These are phyloP conservation scores for Leishmania arabica DNA, from an alignment of 208 protist species.

Conservation along the genomic window DNA sequence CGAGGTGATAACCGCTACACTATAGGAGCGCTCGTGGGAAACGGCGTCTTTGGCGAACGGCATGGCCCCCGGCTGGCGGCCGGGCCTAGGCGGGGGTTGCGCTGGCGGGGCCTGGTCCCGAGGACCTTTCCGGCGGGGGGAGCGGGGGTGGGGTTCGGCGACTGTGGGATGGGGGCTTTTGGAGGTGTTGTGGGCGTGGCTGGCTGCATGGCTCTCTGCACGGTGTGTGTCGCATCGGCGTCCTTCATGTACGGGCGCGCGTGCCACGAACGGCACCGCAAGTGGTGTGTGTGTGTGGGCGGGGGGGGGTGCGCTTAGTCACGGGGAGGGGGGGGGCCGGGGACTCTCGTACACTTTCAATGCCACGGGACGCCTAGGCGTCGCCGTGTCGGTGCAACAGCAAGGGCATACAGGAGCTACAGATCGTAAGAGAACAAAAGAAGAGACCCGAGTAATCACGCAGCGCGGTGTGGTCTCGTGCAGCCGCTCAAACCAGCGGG, in stretches of 20 bases:
- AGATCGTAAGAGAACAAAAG: neutral
- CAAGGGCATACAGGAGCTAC: neutral
- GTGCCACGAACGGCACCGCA: neutral
- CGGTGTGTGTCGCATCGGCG: neutral
- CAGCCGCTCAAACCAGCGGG: slow-evolving; percentile 17
- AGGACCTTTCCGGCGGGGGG: neutral
- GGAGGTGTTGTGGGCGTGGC: neutral
- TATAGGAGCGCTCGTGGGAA: slow-evolving; percentile 91
- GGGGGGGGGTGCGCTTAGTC: neutral
- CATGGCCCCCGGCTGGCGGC: no score
- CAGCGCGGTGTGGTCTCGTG: neutral
- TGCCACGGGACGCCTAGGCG: neutral
- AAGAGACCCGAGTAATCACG: neutral
- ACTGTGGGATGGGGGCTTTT: neutral
- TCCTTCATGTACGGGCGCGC: neutral
- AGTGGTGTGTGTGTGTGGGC: neutral
- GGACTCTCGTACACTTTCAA: neutral
- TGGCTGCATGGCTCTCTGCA: neutral
- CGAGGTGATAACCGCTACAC: slow-evolving; percentile 93
- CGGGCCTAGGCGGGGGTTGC: no score
- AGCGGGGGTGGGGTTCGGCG: neutral
- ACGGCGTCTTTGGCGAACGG: slow-evolving; percentile 93
- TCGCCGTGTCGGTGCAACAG: neutral
- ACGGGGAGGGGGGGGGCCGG: neutral
- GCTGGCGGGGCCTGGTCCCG: neutral